A percentile compares a stretch with the other conserved stretches of the same genome.
These are phyloP conservation scores for Diplocarpon mali DNA, from an alignment of 2,329 filamentous ascomycete genomes.

Conservation along the genomic window DNA sequence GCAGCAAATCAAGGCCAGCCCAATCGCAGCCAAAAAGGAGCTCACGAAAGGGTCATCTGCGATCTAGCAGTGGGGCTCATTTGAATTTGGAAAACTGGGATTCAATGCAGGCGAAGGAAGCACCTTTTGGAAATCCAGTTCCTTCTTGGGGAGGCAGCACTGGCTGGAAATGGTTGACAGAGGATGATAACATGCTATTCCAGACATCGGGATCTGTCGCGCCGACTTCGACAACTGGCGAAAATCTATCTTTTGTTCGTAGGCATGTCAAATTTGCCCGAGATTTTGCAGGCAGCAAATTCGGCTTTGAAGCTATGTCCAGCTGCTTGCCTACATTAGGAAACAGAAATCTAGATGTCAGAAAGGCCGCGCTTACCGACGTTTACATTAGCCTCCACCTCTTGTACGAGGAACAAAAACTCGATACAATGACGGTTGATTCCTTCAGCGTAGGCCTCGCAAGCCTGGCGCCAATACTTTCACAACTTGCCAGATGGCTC, in stretches of 20 bases:
- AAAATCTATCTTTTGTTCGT: constrained; percentile 42
- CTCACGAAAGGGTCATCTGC: constrained; percentile 31
- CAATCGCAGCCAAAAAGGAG: constrained; percentile 28
- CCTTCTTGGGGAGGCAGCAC: constrained; percentile 49
- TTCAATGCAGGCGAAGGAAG: constrained; percentile 36
- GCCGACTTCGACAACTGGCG: constrained; percentile 27
- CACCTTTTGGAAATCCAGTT: constrained; percentile 20
- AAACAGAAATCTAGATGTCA: constrained; percentile 41
- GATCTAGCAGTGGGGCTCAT: constrained; percentile 37
- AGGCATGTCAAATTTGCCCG: constrained; percentile 47
- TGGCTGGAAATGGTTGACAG: constrained; percentile 63
- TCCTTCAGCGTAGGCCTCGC: constrained; percentile 33
- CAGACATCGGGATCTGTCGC: constrained; percentile 17
- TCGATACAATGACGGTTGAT: constrained; percentile 50
- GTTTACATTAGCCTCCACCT: constrained; percentile 72
- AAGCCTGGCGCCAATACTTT: constrained; percentile 60
- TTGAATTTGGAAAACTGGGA: constrained; percentile 33
- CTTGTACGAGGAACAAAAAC: constrained; percentile 79
- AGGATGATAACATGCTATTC: constrained; percentile 32
- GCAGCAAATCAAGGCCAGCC: constrained; percentile 29
- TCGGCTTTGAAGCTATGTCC: constrained; percentile 43
- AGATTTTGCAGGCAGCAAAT: constrained; percentile 50
- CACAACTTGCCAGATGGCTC: constrained; percentile 75
- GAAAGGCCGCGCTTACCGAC: constrained; percentile 51
- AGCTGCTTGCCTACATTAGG: constrained; percentile 56